A percentile compares a stretch with the other conserved stretches of the same genome.
phyloP scores from a whole-genome alignment of 140 eudicot genomes.

The Eryngium alpinum region DNA sequence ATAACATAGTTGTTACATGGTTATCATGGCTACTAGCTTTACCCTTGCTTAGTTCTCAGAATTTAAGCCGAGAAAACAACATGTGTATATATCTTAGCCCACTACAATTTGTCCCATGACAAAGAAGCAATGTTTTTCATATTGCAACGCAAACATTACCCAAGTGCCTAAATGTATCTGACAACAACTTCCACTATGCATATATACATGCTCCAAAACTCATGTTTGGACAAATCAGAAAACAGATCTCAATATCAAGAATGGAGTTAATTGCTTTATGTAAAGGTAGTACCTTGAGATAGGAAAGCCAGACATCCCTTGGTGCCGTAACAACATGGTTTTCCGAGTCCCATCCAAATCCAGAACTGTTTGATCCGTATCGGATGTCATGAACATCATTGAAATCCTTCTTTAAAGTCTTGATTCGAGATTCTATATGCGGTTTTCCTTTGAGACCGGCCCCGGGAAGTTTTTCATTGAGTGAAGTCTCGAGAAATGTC shows the following conservation, averaged over 20 bases:
- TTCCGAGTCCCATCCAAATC: too few species aligned
- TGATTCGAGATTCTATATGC: not conserved
- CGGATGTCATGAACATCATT: too few species aligned
- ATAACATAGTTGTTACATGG: conserved; percentile 2
- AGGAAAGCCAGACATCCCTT: too few species aligned
- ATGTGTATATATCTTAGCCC: conserved; percentile 1
- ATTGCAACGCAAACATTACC: conserved; percentile 5
- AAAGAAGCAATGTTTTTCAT: conserved; percentile 12
- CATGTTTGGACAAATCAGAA: not conserved
- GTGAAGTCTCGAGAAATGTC: not conserved
- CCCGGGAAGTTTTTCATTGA: not conserved
- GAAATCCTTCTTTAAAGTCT: not conserved
- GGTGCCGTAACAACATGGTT: too few species aligned
- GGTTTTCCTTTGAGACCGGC: not conserved
- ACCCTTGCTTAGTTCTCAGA: conserved; percentile 14
- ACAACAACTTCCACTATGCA: not conserved
- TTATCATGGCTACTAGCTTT: conserved; percentile 5
- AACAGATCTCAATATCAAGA: not conserved
- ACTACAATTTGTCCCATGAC: conserved; percentile 28
- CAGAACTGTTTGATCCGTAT: too few species aligned
- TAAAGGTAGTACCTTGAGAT: too few species aligned
- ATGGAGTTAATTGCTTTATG: too few species aligned
- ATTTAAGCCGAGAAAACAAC: conserved; percentile 17
- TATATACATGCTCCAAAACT: conserved; percentile 13
- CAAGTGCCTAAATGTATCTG: conserved; percentile 2